phyloP scores from a whole-genome alignment of 805 yeast species.

The Clavispora phyllophila region DNA sequence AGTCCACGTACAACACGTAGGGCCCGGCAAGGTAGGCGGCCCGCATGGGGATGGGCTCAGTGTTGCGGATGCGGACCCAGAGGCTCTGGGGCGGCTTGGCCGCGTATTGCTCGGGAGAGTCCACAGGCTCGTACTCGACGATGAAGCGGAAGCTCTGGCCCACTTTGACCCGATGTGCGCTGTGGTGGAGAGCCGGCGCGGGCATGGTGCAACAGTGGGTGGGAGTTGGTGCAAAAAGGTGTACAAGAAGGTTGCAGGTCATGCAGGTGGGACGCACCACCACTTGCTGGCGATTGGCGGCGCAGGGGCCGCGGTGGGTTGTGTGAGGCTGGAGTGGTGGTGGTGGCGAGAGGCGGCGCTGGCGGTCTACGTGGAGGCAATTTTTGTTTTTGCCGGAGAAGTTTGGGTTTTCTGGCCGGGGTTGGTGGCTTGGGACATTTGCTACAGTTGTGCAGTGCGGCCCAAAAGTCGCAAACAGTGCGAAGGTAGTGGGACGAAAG shows the following conservation, averaged over 20 bases:
- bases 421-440: too few species aligned
- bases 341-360: too few species aligned
- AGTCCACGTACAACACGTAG: slow-evolving; percentile 76
- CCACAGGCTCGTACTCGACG: slow-evolving; percentile 12
- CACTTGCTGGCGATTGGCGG: too few species aligned
- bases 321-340: too few species aligned
- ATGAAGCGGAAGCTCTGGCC: slow-evolving; percentile 14
- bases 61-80: slow-evolving; percentile 62
- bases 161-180: slow-evolving; percentile 10
- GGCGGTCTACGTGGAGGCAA: too few species aligned
- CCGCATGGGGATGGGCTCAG: slow-evolving; percentile 64
- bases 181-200: slow-evolving; percentile 11
- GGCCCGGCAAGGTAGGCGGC: slow-evolving; percentile 92
- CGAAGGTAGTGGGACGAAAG: too few species aligned
- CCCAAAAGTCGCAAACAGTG: too few species aligned
- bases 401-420: too few species aligned
- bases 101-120: slow-evolving; percentile 12
- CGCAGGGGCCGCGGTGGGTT: too few species aligned
- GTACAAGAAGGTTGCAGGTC: not conserved
- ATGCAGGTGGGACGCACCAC: too few species aligned
- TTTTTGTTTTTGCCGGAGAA: too few species aligned
- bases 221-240: not conserved
- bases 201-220: slow-evolving; percentile 2
- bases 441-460: too few species aligned
- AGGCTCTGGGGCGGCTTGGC: slow-evolving; percentile 20